Conservation (phyloP, 495 filamentous ascomycete genomes). For the Aspergillus ostianus region DNA sequence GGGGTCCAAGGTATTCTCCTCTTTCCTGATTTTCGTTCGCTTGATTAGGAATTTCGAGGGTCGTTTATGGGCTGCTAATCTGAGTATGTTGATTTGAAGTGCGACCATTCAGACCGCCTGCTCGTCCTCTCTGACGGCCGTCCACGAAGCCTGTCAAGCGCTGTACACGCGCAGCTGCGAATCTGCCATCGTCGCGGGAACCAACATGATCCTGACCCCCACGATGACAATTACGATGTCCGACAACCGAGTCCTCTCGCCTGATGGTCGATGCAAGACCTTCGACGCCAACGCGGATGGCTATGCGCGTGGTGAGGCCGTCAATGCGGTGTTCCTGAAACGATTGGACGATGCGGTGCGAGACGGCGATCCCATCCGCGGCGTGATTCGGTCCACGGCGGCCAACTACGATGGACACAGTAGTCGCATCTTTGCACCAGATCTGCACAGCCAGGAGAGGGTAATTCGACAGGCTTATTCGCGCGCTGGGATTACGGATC, state of each 20-base stretch:
- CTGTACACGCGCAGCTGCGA: constrained; percentile 32
- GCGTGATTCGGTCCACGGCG: constrained; percentile 28
- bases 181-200: constrained; percentile 37
- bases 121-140: constrained; percentile 24
- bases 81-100: not conserved
- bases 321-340: constrained; percentile 35
- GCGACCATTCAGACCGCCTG: constrained; percentile 34
- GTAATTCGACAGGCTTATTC: constrained; percentile 32
- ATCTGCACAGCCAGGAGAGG: constrained; percentile 18
- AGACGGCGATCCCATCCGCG: constrained; percentile 34
- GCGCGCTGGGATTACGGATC: constrained; percentile 18
- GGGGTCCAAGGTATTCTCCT: constrained; percentile 21
- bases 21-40: not conserved
- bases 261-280: constrained; percentile 40
- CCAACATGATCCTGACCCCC: constrained; percentile 38
- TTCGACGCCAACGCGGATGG: constrained; percentile 59
- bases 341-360: constrained; percentile 24
- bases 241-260: constrained; percentile 22
- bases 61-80: not conserved
- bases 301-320: constrained; percentile 57
- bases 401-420: constrained; percentile 30
- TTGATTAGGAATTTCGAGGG: not conserved
- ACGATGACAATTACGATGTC: constrained; percentile 26
- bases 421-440: constrained; percentile 18
- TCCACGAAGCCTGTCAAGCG: constrained; percentile 29